phyloP scores from a whole-genome alignment of 345 rosid species.

The Brassica napus region DNA sequence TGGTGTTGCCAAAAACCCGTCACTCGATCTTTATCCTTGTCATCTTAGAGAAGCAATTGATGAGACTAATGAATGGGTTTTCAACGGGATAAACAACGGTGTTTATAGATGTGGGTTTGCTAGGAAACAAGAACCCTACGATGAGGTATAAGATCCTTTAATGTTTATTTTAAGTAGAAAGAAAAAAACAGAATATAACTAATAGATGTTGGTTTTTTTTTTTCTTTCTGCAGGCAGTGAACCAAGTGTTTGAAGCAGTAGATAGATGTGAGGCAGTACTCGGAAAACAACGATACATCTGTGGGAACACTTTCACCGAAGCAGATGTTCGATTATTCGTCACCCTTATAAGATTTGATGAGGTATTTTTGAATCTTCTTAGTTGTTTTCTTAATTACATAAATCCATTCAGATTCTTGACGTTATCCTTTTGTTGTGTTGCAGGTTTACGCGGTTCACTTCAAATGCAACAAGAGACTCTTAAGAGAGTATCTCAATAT shows the following conservation, averaged over 20 bases:
- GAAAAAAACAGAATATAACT: background rate
- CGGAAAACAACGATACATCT: slow-evolving; percentile 63
- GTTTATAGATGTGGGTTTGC: slow-evolving; percentile 60
- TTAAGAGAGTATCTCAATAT: slow-evolving; percentile 69
- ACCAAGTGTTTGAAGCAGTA: slow-evolving; percentile 60
- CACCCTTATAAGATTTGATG: slow-evolving; percentile 88
- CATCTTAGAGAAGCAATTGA: slow-evolving; percentile 43
- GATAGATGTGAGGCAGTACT: slow-evolving; percentile 76
- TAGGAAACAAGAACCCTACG: slow-evolving; percentile 55
- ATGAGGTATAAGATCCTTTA: slow-evolving; percentile 41
- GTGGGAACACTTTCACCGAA: slow-evolving; percentile 67
- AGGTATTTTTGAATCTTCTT: slow-evolving; percentile 40
- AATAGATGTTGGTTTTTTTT: background rate
- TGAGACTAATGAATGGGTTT: slow-evolving; percentile 56
- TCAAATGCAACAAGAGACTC: slow-evolving; percentile 85
- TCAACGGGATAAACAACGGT: slow-evolving; percentile 51
- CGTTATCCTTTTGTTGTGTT: background rate
- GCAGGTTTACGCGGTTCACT: slow-evolving; percentile 75
- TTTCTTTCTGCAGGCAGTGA: slow-evolving; percentile 58
- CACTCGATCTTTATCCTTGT: slow-evolving; percentile 51
- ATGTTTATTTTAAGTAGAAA: background rate
- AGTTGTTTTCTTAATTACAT: background rate
- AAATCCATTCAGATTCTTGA: slow-evolving; percentile 6
- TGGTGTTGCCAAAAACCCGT: slow-evolving; percentile 46
- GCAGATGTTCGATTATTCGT: slow-evolving; percentile 76